Percentiles rank a stretch among this genome's conserved stretches.
Conservation (phyloP, 306 rosid species). For the Geum urbanum region DNA sequence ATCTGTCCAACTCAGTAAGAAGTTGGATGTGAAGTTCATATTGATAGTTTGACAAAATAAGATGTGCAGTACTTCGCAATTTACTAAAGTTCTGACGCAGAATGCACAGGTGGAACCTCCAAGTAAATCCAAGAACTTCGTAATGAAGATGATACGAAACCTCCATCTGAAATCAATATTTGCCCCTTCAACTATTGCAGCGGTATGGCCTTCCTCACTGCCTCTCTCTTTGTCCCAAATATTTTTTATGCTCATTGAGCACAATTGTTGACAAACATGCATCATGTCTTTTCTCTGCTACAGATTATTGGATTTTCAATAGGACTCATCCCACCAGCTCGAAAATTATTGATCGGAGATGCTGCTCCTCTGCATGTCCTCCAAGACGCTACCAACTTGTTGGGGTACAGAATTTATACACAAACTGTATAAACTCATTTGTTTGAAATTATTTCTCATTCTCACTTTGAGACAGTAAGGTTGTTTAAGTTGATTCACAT, state of each 20-base stretch:
- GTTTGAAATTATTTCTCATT: neutral
- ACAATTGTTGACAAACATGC: neutral
- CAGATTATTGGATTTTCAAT: conserved; percentile 60
- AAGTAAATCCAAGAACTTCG: conserved; percentile 27
- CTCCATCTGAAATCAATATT: conserved; percentile 54
- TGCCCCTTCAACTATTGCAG: conserved; percentile 79
- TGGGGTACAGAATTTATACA: conserved; percentile 47
- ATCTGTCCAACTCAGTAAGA: neutral
- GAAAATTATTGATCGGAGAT: conserved; percentile 45
- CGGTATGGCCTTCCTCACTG: conserved; percentile 38
- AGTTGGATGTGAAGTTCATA: neutral
- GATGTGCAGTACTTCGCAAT: neutral
- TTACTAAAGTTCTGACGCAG: neutral
- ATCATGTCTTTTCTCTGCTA: neutral
- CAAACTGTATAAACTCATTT: neutral
- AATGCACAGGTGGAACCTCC: conserved; percentile 32
- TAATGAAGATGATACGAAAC: conserved; percentile 25
- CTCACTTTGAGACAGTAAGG: neutral
- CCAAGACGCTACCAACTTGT: conserved; percentile 53
- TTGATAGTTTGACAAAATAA: neutral
- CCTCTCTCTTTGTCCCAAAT: neutral
- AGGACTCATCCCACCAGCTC: conserved; percentile 52
- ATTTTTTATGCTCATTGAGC: neutral
- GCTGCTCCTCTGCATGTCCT: conserved; percentile 70
- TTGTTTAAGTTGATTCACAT: neutral